phyloP scores from a whole-genome alignment of 768 basidiomycete species.

The Hygrophoropsis aurantiaca region DNA sequence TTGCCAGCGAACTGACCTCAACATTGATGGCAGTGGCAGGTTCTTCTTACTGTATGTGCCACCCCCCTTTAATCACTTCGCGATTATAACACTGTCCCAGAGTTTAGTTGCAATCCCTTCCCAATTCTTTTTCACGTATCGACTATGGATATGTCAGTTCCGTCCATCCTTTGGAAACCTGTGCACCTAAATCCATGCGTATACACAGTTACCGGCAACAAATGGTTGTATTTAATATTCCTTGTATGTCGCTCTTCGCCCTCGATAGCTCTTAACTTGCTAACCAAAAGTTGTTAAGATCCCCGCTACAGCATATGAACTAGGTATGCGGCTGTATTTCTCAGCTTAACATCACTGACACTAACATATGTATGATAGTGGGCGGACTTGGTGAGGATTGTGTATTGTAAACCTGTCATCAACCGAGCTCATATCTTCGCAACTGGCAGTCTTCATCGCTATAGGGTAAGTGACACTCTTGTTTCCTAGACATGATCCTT shows the following conservation, averaged over 20 bases:
- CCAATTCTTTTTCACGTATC: conserved; percentile 8
- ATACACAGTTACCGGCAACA: conserved; percentile 3
- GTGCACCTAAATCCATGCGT: not conserved
- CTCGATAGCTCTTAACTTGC: no score
- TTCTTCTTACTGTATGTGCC: conserved; percentile 4
- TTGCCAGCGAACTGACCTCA: no score
- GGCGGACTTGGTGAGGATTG: conserved; percentile 7
- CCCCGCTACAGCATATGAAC: conserved; percentile 5
- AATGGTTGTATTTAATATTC: conserved; percentile 5
- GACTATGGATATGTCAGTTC: conserved; percentile 10
- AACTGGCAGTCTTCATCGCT: conserved; percentile 2
- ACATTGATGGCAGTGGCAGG: conserved; percentile 1
- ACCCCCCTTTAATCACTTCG: not conserved
- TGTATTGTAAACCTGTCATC: not conserved
- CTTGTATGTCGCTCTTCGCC: conserved; percentile 2
- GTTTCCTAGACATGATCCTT: not conserved
- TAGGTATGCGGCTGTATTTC: not conserved
- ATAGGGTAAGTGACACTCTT: conserved; percentile 1
- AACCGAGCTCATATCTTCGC: not conserved
- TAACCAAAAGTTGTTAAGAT: not conserved
- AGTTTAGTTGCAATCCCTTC: conserved; percentile 5
- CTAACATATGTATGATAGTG: not conserved
- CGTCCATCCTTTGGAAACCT: not conserved
- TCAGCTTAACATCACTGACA: not conserved
- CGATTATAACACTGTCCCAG: no score